phyloP scores from a whole-genome alignment of 768 basidiomycete species.

The Pholiota conissans region DNA sequence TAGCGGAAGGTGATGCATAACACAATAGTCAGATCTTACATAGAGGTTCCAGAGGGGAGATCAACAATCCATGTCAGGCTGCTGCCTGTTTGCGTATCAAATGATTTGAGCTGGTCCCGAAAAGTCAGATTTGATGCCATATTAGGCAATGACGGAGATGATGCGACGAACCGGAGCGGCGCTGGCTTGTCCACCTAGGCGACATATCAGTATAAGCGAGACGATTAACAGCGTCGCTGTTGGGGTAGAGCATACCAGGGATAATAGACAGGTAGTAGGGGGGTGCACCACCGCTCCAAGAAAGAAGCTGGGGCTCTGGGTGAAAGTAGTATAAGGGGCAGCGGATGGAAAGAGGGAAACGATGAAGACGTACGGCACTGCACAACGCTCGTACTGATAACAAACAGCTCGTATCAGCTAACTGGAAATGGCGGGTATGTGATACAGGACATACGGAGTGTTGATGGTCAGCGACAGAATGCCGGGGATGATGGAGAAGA shows the following conservation, averaged over 20 bases:
- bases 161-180: constrained; percentile 48
- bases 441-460: constrained; percentile 55
- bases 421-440: background rate
- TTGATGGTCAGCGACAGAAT: constrained; percentile 54
- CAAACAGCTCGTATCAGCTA: background rate
- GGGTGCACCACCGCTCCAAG: constrained; percentile 48
- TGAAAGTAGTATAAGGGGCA: background rate
- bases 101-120: constrained; percentile 50
- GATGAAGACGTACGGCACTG: constrained; percentile 48
- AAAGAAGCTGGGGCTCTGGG: constrained; percentile 59
- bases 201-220: background rate
- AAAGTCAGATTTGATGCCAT: constrained; percentile 15
- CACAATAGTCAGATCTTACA: constrained; percentile 39
- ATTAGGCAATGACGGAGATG: constrained; percentile 9
- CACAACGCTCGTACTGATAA: constrained; percentile 28
- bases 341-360: background rate
- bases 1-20: background rate
- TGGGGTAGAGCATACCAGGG: constrained; percentile 47
- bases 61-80: constrained; percentile 57
- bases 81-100: constrained; percentile 43
- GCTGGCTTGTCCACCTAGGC: constrained; percentile 49
- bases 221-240: background rate
- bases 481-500: constrained; percentile 38
- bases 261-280: constrained; percentile 64
- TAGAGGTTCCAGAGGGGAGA: constrained; percentile 37